phyloP scores from a whole-genome alignment of 2,329 filamentous ascomycete species.

The Daldinia eschscholtzii region DNA sequence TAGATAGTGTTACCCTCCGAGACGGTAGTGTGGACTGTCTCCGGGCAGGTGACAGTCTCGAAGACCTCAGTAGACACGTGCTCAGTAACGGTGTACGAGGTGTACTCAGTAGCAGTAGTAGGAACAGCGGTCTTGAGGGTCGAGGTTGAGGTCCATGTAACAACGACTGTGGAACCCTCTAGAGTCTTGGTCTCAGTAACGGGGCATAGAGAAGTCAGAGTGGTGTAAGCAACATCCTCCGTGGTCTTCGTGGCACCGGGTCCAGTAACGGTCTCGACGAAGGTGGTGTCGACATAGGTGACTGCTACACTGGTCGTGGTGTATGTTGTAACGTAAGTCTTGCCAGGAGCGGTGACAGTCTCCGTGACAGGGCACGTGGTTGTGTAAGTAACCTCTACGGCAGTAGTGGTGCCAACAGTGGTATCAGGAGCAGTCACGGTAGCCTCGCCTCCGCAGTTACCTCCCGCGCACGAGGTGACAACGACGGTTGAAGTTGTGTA shows the following conservation, averaged over 20 bases:
- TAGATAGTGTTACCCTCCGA: conserved; percentile 57
- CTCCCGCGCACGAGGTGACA: conserved; percentile 57
- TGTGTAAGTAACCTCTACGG: conserved; percentile 57
- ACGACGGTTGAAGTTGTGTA: conserved; percentile 60
- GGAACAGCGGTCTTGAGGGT: conserved; percentile 52
- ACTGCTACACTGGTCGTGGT: conserved; percentile 59
- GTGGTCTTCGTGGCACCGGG: conserved; percentile 56
- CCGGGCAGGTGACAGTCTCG: conserved; percentile 56
- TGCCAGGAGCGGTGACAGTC: conserved; percentile 55
- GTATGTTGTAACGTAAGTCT: conserved; percentile 57
- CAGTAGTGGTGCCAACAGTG: conserved; percentile 53
- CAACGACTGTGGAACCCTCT: conserved; percentile 56
- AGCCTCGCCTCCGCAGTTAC: conserved; percentile 51
- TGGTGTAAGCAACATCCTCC: conserved; percentile 57
- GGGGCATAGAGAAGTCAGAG: conserved; percentile 60
- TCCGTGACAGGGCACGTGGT: conserved; percentile 51
- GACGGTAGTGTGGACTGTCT: conserved; percentile 59
- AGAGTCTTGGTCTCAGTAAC: conserved; percentile 61
- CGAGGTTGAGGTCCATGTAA: conserved; percentile 58
- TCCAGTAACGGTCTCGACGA: conserved; percentile 53
- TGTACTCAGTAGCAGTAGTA: conserved; percentile 52
- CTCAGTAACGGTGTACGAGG: conserved; percentile 52
- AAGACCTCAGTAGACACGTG: conserved; percentile 51
- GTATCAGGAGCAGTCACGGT: conserved; percentile 56
- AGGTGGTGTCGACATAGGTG: conserved; percentile 50